These are phyloP conservation scores for Hortiboletus flavorubellus DNA, from an alignment of 768 basidiomycete species.

Conservation along the genomic window DNA sequence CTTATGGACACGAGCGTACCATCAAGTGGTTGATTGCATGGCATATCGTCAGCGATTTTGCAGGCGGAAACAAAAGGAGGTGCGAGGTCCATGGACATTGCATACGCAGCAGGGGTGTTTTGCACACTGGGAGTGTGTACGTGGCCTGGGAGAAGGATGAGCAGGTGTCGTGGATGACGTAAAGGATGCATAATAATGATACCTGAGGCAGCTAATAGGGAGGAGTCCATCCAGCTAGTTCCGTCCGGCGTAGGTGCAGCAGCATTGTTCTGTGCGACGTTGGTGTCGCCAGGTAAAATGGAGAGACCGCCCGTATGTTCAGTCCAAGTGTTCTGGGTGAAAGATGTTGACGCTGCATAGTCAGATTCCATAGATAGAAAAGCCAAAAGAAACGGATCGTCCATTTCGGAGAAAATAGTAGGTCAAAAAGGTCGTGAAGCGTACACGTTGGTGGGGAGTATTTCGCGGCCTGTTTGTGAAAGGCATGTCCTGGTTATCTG, in stretches of 20 bases:
- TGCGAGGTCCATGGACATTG: not conserved
- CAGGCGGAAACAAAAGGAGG: not conserved
- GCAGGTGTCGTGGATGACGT: not conserved
- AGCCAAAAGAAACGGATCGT: not conserved
- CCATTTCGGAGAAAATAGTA: not conserved
- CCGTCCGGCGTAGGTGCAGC: not conserved
- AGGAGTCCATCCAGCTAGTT: constrained; percentile 1
- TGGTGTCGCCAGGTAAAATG: not conserved
- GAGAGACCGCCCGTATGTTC: not conserved
- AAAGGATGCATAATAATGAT: not conserved
- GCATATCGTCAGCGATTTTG: not conserved
- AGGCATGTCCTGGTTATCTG: not conserved
- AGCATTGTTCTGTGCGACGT: not conserved
- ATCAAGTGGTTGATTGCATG: constrained; percentile 1
- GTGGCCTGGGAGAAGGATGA: not conserved
- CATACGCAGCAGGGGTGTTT: not conserved
- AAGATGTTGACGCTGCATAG: not conserved
- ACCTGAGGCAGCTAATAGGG: not conserved
- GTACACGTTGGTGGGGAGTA: not conserved
- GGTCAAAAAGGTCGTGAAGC: not conserved
- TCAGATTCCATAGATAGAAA: not conserved
- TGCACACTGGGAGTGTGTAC: not conserved
- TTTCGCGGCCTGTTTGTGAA: not conserved
- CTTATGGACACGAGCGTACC: not conserved
- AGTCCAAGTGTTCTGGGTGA: not conserved